Percentiles rank a stretch among this genome's conserved stretches.
These are phyloP conservation scores for Xerocomus potaroensis DNA, from an alignment of 768 basidiomycete species.

Conservation along the genomic window DNA sequence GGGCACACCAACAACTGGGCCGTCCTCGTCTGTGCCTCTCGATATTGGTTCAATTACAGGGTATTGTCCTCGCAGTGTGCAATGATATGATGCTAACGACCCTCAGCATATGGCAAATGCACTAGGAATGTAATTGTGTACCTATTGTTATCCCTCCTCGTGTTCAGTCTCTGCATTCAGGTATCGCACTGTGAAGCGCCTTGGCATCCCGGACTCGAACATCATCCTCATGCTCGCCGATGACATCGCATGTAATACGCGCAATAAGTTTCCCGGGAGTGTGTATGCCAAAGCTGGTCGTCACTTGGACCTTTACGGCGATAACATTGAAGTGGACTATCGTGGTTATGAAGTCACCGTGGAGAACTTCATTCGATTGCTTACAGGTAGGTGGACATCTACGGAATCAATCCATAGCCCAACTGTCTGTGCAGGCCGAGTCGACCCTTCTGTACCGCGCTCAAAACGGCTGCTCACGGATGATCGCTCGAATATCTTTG, in stretches of 20 bases:
- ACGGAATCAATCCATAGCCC: background rate
- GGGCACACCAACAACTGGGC: constrained; percentile 98
- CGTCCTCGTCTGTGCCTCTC: constrained; percentile 87
- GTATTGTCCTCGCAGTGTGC: constrained; percentile 43
- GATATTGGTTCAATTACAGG: constrained; percentile 99
- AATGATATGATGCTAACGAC: background rate
- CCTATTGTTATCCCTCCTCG: background rate
- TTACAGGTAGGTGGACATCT: constrained; percentile 66
- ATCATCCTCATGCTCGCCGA: constrained; percentile 99
- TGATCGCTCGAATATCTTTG: constrained; percentile 86
- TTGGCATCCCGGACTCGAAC: constrained; percentile 97
- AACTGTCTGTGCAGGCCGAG: constrained; percentile 56
- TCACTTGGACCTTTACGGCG: constrained; percentile 87
- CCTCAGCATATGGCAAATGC: constrained; percentile 98
- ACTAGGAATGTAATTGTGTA: constrained; percentile 78
- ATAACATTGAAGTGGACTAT: constrained; percentile 97
- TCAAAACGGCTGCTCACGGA: constrained; percentile 92
- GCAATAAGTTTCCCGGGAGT: constrained; percentile 88
- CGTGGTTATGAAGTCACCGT: constrained; percentile 97
- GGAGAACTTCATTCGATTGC: constrained; percentile 87
- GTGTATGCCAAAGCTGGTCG: constrained; percentile 88
- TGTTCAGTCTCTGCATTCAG: constrained; percentile 35
- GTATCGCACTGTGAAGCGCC: constrained; percentile 97
- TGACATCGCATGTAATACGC: constrained; percentile 88
- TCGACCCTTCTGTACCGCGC: constrained; percentile 79